Conservation (phyloP, 805 yeast genomes). For the Wickerhamiella vanderwaltii region DNA sequence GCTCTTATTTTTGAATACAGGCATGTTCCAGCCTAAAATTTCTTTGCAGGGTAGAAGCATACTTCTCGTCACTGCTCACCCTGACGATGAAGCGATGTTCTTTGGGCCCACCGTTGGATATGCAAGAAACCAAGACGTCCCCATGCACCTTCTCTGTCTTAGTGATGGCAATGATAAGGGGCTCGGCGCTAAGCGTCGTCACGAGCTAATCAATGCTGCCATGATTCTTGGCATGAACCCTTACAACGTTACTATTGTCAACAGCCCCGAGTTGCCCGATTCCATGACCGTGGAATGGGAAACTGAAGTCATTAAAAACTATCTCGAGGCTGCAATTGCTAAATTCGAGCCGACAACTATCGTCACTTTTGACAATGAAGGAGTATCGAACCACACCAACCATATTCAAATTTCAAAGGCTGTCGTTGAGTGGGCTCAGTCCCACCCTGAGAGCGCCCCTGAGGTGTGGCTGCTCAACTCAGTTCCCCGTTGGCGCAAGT, state of each 20-base stretch:
- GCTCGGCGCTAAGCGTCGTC: conserved; percentile 48
- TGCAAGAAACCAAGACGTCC: conserved; percentile 27
- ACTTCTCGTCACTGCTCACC: conserved; percentile 70
- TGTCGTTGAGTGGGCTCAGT: conserved; percentile 14
- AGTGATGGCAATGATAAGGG: conserved; percentile 71
- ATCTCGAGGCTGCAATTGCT: conserved; percentile 28
- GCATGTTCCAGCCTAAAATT: conserved; percentile 3
- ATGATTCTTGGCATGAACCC: conserved; percentile 38
- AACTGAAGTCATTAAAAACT: conserved; percentile 5
- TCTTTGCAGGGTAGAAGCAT: conserved; percentile 17
- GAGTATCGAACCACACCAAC: conserved; percentile 82
- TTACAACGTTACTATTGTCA: conserved; percentile 35
- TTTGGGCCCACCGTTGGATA: conserved; percentile 68
- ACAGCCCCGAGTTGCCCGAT: conserved; percentile 46
- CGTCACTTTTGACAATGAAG: conserved; percentile 68
- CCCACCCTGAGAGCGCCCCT: neutral
- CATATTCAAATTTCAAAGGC: conserved; percentile 37
- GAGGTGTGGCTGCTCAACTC: conserved; percentile 25
- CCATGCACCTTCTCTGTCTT: conserved; percentile 49
- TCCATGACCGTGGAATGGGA: conserved; percentile 58
- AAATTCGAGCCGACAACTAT: conserved; percentile 30
- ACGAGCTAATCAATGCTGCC: conserved; percentile 49
- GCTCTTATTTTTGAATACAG: neutral
- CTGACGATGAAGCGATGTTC: conserved; percentile 98
- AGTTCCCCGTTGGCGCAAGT: conserved; percentile 30